Evolutionary conservation across 495 filamentous ascomycete species (phyloP), one percentile per base, ranked within the genome.

Genomic region (Aspergillus carlsbadensis): DNA sequence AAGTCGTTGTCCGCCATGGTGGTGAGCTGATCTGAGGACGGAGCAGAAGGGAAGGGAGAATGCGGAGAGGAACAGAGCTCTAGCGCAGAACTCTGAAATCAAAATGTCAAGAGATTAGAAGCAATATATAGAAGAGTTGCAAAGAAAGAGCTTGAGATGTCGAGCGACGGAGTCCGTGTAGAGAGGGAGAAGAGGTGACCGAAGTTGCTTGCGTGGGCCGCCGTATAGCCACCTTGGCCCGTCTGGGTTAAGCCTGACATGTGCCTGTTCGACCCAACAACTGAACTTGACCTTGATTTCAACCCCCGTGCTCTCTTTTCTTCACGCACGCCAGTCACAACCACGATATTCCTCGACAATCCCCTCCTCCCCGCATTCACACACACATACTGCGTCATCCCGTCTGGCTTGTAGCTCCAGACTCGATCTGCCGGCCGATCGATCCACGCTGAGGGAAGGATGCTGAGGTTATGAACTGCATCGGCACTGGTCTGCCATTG

Each of bases 1-100:
- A 87, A 69, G 52, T 87, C 86, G 54, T 82, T 84, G 50, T 87
- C 86, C 51, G 81, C 78, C 86, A 89, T 91, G 56, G 51, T 83
- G 69, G 51, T 83, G 69, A 58, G 21, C 10, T 22, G 22, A 17
- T 49, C n/a, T 43, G 26, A 58, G 17, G 29, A 34, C 21, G 29
- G 26, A 54, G 8, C 1, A 52, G 26, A 35, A 24, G 39, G n/a
- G 22, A 10, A 54, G 26, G 18, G 13, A 18, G 26, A 45, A 57
- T 20, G 14, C 43, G 41, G 34, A 41, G 8, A 22, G 6, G 46
- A 34, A 26, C 20, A 4, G 13, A 35, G 45, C 26, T 18, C 15
- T 4, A 48, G 26, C 5, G 29, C 15, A 17, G 29, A 29, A 20
- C 22, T 18, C 29, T 11, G 26, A n/a, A n/a, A 2, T 11, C 35